Evolutionary conservation across 2,329 filamentous ascomycete species (phyloP).

Genomic region (Coleophoma cylindrospora): DNA sequence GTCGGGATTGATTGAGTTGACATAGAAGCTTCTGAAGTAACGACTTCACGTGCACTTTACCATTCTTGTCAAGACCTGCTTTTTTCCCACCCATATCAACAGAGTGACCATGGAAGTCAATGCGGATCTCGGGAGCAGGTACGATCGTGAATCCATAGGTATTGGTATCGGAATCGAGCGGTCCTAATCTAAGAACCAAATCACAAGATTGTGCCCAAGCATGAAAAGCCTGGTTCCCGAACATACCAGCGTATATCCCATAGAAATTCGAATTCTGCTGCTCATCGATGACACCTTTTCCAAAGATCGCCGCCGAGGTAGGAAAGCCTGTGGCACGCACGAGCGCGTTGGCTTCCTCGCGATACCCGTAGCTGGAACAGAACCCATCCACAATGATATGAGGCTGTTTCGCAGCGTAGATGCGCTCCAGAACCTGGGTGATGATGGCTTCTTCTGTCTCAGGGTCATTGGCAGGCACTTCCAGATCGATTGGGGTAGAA

Average conservation of each 20-base stretch:
- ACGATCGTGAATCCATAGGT: conserved; percentile 10
- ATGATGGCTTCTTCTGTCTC: conserved; percentile 21
- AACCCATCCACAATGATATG: conserved; percentile 46
- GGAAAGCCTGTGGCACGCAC: conserved; percentile 36
- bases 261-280: conserved; percentile 38
- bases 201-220: conserved; percentile 19
- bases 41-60: too few species aligned
- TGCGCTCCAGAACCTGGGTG: conserved; percentile 29
- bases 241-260: conserved; percentile 38
- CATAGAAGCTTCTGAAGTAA: too few species aligned
- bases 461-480: conserved; percentile 8
- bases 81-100: too few species aligned
- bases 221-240: conserved; percentile 4
- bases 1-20: too few species aligned
- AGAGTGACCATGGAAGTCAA: too few species aligned
- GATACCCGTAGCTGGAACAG: conserved; percentile 12
- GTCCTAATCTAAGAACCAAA: conserved; percentile 38
- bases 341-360: conserved; percentile 24
- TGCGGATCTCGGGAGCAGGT: too few species aligned
- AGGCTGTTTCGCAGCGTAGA: conserved; percentile 38
- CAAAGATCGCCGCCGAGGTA: conserved; percentile 38
- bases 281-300: conserved; percentile 46
- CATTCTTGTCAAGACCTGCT: too few species aligned
- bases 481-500: conserved; percentile 6
- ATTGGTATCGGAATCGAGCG: conserved; percentile 39